Evolutionary conservation across 2,329 filamentous ascomycete genomes (phyloP).

Genomic region (Paecilomyces sp.): DNA sequence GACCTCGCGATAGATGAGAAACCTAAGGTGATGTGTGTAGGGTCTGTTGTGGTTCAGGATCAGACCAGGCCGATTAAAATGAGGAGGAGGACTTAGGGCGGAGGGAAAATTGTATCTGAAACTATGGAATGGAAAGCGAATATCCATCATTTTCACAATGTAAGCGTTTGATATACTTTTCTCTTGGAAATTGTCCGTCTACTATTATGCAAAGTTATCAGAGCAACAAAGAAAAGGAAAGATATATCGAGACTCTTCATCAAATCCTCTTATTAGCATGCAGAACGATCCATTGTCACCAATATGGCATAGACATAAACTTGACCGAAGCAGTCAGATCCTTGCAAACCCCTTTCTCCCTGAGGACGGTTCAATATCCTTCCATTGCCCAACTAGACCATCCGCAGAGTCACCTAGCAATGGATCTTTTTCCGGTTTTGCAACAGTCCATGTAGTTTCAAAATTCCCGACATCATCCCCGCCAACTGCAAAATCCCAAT

Average conservation of each 20-base stretch:
- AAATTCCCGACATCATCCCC: slow-evolving; percentile 37
- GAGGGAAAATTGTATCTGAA: background rate
- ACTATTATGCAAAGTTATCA: too few relatives aligned
- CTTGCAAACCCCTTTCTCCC: background rate
- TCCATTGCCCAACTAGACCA: slow-evolving; percentile 33
- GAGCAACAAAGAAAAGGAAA: too few relatives aligned
- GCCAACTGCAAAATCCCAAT: slow-evolving; percentile 47
- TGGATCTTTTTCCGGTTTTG: slow-evolving; percentile 42
- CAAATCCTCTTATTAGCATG: too few relatives aligned
- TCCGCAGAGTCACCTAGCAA: slow-evolving; percentile 35
- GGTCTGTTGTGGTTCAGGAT: background rate
- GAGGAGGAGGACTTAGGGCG: background rate
- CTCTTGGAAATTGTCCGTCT: too few relatives aligned
- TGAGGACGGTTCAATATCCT: background rate
- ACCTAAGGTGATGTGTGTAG: background rate
- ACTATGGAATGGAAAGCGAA: too few relatives aligned
- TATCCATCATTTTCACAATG: too few relatives aligned
- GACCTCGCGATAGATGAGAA: slow-evolving; percentile 8
- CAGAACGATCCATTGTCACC: too few relatives aligned
- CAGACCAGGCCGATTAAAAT: background rate
- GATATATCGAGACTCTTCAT: too few relatives aligned
- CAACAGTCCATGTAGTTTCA: slow-evolving; percentile 39
- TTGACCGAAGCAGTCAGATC: background rate
- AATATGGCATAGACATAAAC: too few relatives aligned
- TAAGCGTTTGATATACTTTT: too few relatives aligned